Percentiles rank a stretch among this genome's conserved stretches.
Evolutionary conservation across 2,329 filamentous ascomycete species (phyloP).

Genomic region (Anthostomella pinea): DNA sequence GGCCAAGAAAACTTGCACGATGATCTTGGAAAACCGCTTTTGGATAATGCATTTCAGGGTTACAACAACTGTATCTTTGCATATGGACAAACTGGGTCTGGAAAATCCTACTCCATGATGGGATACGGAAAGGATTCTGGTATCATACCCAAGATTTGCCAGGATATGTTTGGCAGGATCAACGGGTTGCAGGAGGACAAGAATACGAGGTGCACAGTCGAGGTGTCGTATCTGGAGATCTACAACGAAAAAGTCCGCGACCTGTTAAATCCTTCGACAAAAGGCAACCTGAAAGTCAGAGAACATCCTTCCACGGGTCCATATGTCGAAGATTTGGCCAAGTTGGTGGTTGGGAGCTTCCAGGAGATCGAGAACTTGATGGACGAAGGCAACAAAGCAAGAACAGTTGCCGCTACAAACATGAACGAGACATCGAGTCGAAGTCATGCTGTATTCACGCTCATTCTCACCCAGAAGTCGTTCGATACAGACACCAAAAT

Average conservation of each 20-base stretch:
- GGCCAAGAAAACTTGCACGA: constrained; percentile 86
- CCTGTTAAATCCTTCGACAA: constrained; percentile 89
- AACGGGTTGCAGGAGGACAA: constrained; percentile 66
- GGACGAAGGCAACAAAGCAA: constrained; percentile 98
- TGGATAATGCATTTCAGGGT: constrained; percentile 97
- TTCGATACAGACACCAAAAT: constrained; percentile 90
- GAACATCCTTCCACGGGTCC: constrained; percentile 97
- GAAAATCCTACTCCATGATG: constrained; percentile 99
- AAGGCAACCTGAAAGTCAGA: constrained; percentile 93
- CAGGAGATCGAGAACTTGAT: constrained; percentile 95
- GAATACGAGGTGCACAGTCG: constrained; percentile 83
- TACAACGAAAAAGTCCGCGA: constrained; percentile 98
- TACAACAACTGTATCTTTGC: constrained; percentile 99
- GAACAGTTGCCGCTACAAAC: constrained; percentile 96
- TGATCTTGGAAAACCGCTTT: constrained; percentile 82
- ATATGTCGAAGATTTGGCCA: constrained; percentile 96
- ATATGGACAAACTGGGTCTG: constrained; percentile 96
- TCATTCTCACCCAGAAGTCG: constrained; percentile 92
- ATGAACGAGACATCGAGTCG: constrained; percentile 99
- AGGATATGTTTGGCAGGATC: constrained; percentile 95
- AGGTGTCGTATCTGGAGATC: constrained; percentile 98
- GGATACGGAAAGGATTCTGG: constrained; percentile 94
- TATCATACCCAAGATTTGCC: constrained; percentile 95
- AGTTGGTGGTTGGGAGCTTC: constrained; percentile 89
- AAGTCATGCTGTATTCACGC: constrained; percentile 96